Base-by-base conservation (phyloP, 139 green algal species). In the Edaphochlamys debaryana region DNA sequence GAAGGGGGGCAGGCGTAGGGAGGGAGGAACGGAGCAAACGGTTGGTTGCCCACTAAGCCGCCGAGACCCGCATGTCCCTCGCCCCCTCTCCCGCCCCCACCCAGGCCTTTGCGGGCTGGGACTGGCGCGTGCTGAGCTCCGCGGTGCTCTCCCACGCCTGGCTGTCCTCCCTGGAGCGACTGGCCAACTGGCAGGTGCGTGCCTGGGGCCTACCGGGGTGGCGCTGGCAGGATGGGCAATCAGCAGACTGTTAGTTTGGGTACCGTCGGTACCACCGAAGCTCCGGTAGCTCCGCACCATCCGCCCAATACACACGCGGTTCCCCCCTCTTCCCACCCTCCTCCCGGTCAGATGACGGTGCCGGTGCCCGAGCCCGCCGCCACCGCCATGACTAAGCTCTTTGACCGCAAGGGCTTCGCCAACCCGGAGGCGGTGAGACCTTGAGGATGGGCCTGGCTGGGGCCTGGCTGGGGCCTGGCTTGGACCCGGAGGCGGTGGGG, bases 131-230 rank as follows among this genome's bases (percentile, higher is more conserved):
- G 23, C 48, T 70, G 34, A 79, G 52, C 79, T 62, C 25, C 79
- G 50, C 67, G 40, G 79, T 84, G 34, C 48, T 84, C 25, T 76
- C 77, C 25, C 77, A 84, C 48, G 77, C 66, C 11, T 75, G 64
- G 77, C 48, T 76, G 30, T 64, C 1, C 9, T 84, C 64, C 64
- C 77, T 84, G 48, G 77, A 84, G 77, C 64, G 77, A 1, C 64
- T 84, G 48, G 77, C 77, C 64, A 84, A 84, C 45, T 84, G 77
- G 77, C 74, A 75, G n/a, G n/a, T n/a, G n/a, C n/a, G n/a, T n/a
- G n/a, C n/a, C n/a, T n/a, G n/a, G n/a, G n/a, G n/a, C n/a, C n/a
- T n/a, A n/a, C n/a, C n/a, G n/a, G n/a, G n/a, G n/a, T n/a, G n/a
- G n/a, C n/a, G n/a, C n/a, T n/a, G n/a, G n/a, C n/a, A n/a, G n/a